These are phyloP conservation scores for Solanum dulcamara DNA, from an alignment of 257 asterid species.

Conservation along the genomic window DNA sequence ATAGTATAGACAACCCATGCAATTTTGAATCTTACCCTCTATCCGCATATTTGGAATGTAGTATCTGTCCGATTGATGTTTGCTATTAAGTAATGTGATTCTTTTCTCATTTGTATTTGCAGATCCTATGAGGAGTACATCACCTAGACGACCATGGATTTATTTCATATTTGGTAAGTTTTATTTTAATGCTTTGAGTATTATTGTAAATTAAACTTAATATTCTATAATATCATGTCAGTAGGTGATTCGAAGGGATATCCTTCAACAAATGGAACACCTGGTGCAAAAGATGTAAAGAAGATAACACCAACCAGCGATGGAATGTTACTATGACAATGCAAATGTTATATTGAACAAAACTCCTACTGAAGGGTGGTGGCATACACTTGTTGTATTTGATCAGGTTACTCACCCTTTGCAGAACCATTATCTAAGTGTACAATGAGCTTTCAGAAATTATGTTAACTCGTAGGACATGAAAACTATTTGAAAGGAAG, in stretches of 20 bases:
- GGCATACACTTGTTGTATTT: slow-evolving; percentile 57
- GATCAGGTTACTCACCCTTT: slow-evolving; percentile 50
- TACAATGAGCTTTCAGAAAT: slow-evolving; percentile 27
- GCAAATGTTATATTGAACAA: background rate
- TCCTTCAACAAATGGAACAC: slow-evolving; percentile 15
- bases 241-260: slow-evolving; percentile 31
- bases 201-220: background rate
- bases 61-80: background rate
- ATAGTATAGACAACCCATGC: background rate
- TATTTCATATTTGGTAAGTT: slow-evolving; percentile 47
- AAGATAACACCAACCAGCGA: slow-evolving; percentile 43
- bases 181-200: background rate
- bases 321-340: slow-evolving; percentile 41
- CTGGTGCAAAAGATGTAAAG: slow-evolving; percentile 41
- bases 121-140: slow-evolving; percentile 46
- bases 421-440: slow-evolving; percentile 34
- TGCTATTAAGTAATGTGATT: background rate
- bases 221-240: background rate
- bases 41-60: background rate
- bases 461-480: slow-evolving; percentile 15
- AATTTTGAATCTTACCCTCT: background rate
- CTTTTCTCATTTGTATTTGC: background rate
- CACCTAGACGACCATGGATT: slow-evolving; percentile 41
- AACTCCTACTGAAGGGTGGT: slow-evolving; percentile 11
- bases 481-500: background rate